phyloP scores from a whole-genome alignment of 2,329 filamentous ascomycete genomes.

The Talaromyces albobiverticillius region DNA sequence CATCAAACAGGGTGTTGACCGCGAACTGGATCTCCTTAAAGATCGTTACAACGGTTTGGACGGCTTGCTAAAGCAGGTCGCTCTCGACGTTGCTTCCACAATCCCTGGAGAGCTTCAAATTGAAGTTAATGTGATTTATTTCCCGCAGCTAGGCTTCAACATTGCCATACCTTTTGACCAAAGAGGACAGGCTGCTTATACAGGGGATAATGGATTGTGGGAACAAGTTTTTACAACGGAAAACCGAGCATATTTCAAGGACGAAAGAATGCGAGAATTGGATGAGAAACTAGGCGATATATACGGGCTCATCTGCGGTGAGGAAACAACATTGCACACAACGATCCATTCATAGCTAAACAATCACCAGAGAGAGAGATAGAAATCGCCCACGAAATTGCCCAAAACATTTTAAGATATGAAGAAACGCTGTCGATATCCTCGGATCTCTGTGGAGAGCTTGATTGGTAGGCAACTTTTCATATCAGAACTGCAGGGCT shows the following conservation, averaged over 20 bases:
- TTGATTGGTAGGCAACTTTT: constrained; percentile 59
- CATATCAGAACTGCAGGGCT: neutral
- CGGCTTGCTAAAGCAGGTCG: constrained; percentile 66
- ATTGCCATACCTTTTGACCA: constrained; percentile 67
- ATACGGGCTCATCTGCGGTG: constrained; percentile 78
- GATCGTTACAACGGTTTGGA: constrained; percentile 74
- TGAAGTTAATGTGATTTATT: constrained; percentile 75
- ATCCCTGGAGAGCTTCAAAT: constrained; percentile 58
- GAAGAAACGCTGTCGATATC: constrained; percentile 63
- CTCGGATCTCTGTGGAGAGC: constrained; percentile 80
- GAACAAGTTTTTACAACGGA: constrained; percentile 72
- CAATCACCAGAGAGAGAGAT: constrained; percentile 70
- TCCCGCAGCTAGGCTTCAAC: constrained; percentile 88
- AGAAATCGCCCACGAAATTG: constrained; percentile 76
- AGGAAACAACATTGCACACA: constrained; percentile 21
- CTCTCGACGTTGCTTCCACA: constrained; percentile 58
- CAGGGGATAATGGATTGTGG: constrained; percentile 68
- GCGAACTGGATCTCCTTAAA: constrained; percentile 74
- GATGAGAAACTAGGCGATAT: constrained; percentile 81
- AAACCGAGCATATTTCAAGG: constrained; percentile 80
- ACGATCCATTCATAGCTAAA: neutral
- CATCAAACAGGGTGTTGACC: constrained; percentile 68
- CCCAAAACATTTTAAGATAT: constrained; percentile 66
- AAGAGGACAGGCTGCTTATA: constrained; percentile 60
- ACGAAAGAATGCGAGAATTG: constrained; percentile 72